Evolutionary conservation across 305 asterid species (phyloP), one percentile per base, ranked within the genome.

Genomic region (Fraxinus dipetala): DNA sequence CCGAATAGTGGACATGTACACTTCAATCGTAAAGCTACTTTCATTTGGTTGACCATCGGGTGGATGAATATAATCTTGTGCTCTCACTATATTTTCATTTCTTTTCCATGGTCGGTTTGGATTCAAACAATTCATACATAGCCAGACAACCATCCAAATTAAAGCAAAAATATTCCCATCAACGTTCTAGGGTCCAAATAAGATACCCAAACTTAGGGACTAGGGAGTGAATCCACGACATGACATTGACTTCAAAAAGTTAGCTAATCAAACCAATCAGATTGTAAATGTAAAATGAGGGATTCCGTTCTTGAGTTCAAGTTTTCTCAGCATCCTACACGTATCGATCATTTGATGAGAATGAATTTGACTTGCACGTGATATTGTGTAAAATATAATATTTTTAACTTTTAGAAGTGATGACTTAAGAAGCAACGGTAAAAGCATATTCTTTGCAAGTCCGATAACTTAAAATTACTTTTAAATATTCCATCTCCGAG

Each of bases 361-460:
- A 54, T 6, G 8, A 54, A 54, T 16, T 54, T 54, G 65, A 4
- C 14, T 9, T 9, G 2, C 3, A 40, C 48, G 9, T 1, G 7
- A n/a, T n/a, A n/a, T 6, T 5, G 0, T 4, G 7, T 16, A 51
- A 51, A 51, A 3, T 22, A 51, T 14, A 14, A 16, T 1, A n/a
- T 54, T 54, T 54, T n/a, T 4, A 54, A 54, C 65, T 54, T 54
- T n/a, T n/a, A 81, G 83, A 85, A 87, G 77, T 8, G 48, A 40
- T 40, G 14, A 9, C 48, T 9, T 40, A 0, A 0, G 48, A 40
- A 40, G 2, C 3, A 40, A 9, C 13, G 2, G 0, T 9, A 40
- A 45, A 45, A 45, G 77, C 88, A 90, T 90, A 93, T 92, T 93
- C 97, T 86, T 93, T 90, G 72, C 95, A 89, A 89, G 93, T 82